Evolutionary conservation across 257 asterid genomes (phyloP), one percentile per base, ranked within the genome.

Genomic region (Przewalskia tangutica): DNA sequence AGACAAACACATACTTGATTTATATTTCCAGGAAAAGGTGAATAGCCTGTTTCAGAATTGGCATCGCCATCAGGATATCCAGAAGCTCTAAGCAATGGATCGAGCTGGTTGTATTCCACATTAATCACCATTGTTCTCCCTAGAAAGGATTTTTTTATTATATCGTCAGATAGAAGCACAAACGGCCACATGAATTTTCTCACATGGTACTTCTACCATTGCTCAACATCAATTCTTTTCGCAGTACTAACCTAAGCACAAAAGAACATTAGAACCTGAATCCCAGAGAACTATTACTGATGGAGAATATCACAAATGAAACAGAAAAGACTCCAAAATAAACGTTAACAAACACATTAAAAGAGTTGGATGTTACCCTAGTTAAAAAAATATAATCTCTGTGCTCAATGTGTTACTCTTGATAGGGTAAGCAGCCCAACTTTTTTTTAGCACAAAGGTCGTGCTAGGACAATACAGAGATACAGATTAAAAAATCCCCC

Each of bases 51-150:
- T 85, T 93, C 98, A 83, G 88, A 85, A 88, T 96, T 96, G 87
- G 84, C 97, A 91, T 96, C 99, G 36, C 99, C 99, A 53, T 96
- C 97, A 5, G 99, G 92, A 89, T 89, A 79, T 60, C 97, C 99
- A 77, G 97, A 84, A 70, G 98, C 99, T 86, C 99, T 89, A 86
- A 96, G 92, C 93, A 96, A 85, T 54, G 99, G 99, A 88, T 96
- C 99, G 79, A 96, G 95, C 89, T 96, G 99, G 88, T 96, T 96
- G 92, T 96, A 96, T 86, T 96, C 99, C 90, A 96, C 99, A 90
- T 96, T 96, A 85, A 96, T 94, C 92, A 96, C 99, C 99, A 96
- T 96, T 17, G 97, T 81, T 89, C 98, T 88, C 84, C 99, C 99
- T 96, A 93, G 82, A 81, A 77, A 16, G n/a, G 14, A 63, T 65